These are phyloP conservation scores for Neofusicoccum sp. DNA, from an alignment of 2,329 filamentous ascomycete genomes.

Conservation along the genomic window DNA sequence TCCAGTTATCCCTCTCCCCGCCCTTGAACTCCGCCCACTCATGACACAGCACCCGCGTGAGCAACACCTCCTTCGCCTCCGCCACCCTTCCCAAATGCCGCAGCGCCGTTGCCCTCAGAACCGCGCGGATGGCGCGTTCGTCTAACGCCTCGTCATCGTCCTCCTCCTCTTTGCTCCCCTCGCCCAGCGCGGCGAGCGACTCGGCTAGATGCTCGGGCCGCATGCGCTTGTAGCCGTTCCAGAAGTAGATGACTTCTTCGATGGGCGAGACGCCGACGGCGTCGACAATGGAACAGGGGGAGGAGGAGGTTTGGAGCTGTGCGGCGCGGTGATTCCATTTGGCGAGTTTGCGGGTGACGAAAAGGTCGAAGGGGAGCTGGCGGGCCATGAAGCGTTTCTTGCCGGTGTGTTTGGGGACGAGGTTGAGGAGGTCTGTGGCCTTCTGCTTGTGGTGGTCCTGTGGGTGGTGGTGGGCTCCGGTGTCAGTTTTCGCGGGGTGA, in stretches of 20 bases:
- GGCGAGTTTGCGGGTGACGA: slow-evolving; percentile 75
- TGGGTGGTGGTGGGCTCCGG: no score
- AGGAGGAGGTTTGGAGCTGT: slow-evolving; percentile 57
- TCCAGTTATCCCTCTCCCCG: slow-evolving; percentile 65
- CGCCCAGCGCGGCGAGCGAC: slow-evolving; percentile 60
- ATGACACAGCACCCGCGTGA: slow-evolving; percentile 61
- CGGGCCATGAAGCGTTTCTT: slow-evolving; percentile 88
- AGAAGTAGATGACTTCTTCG: slow-evolving; percentile 91
- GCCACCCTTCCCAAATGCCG: slow-evolving; percentile 61
- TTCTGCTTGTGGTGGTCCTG: background rate
- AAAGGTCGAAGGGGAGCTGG: slow-evolving; percentile 86
- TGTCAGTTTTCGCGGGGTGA: no score
- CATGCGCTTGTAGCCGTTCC: slow-evolving; percentile 88
- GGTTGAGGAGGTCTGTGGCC: slow-evolving; percentile 68
- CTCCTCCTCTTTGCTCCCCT: slow-evolving; percentile 31
- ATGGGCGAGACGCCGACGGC: slow-evolving; percentile 77
- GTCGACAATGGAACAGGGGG: slow-evolving; percentile 75
- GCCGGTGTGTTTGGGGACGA: slow-evolving; percentile 70
- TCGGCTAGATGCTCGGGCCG: slow-evolving; percentile 60
- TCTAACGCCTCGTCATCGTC: slow-evolving; percentile 48
- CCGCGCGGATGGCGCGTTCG: slow-evolving; percentile 62
- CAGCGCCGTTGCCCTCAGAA: slow-evolving; percentile 66
- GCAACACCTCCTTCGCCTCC: slow-evolving; percentile 65
- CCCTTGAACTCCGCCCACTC: slow-evolving; percentile 57
- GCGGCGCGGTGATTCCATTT: slow-evolving; percentile 84